A percentile compares a stretch with the other conserved stretches of the same genome.
Conservation (phyloP, 805 yeast species). For the Metschnikowia drakensbergensis region DNA sequence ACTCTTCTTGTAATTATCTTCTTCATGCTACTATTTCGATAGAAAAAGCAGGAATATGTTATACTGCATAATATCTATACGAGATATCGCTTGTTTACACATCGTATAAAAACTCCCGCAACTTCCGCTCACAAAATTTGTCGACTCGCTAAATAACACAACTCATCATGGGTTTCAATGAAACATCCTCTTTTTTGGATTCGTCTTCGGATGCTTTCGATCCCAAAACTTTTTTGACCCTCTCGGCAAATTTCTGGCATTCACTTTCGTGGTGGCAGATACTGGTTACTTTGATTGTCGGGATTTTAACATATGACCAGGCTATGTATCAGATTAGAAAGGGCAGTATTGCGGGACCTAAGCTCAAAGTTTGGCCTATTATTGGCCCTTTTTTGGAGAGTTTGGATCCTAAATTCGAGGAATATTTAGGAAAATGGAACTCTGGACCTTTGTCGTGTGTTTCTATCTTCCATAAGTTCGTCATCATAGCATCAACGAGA, state of each 20-base stretch:
- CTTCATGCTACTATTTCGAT: no score
- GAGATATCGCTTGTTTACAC: constrained; percentile 4
- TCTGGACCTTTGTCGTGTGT: constrained; percentile 95
- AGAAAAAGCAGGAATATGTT: background rate
- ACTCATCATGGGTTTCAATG: constrained; percentile 1
- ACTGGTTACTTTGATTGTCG: constrained; percentile 42
- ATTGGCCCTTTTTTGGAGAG: constrained; percentile 96
- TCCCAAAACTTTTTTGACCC: background rate
- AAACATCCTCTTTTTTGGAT: background rate
- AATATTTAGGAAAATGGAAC: constrained; percentile 88
- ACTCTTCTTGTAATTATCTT: background rate
- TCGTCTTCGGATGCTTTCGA: background rate
- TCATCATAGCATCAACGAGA: constrained; percentile 44
- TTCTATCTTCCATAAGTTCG: constrained; percentile 96
- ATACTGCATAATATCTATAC: constrained; percentile 1
- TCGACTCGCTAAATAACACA: background rate
- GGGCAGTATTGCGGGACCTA: constrained; percentile 89
- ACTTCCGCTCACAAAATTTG: constrained; percentile 2
- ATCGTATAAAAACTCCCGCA: constrained; percentile 5
- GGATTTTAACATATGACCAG: constrained; percentile 64
- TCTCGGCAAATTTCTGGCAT: constrained; percentile 9
- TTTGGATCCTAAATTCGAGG: constrained; percentile 92
- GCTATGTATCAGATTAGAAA: constrained; percentile 73
- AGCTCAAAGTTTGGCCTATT: constrained; percentile 84
- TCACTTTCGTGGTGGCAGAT: constrained; percentile 53